Evolutionary conservation across 1,139 yeast species (phyloP).

Genomic region (Nematodospora anomalae): DNA sequence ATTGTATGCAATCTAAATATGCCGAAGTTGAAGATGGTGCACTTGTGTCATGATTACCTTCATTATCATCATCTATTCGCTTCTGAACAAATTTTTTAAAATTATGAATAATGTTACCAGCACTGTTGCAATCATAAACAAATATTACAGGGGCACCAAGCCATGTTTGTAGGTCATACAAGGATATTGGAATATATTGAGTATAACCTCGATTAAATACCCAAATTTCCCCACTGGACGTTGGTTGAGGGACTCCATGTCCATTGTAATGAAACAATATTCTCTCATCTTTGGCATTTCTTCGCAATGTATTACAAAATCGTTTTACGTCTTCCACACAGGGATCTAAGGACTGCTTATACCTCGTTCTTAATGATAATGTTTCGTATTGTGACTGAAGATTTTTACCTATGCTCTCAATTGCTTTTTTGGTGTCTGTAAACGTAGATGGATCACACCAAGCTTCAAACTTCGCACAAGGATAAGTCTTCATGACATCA

Average conservation of each 20-base stretch:
- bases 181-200: constrained; percentile 92
- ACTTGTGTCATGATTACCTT: constrained; percentile 63
- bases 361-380: constrained; percentile 80
- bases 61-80: constrained; percentile 84
- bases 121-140: constrained; percentile 92
- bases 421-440: constrained; percentile 86
- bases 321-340: constrained; percentile 94
- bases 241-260: constrained; percentile 98
- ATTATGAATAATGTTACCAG: constrained; percentile 90
- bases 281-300: constrained; percentile 90
- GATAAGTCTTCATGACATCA: constrained; percentile 89
- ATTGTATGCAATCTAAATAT: constrained; percentile 84
- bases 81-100: constrained; percentile 89
- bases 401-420: constrained; percentile 87
- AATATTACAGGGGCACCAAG: constrained; percentile 96
- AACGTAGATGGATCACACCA: constrained; percentile 90
- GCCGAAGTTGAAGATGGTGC: constrained; percentile 69
- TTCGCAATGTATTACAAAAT: constrained; percentile 81
- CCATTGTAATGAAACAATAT: constrained; percentile 95
- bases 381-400: constrained; percentile 89
- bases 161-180: constrained; percentile 95
- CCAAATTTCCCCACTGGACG: constrained; percentile 98
- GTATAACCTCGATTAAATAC: constrained; percentile 96
- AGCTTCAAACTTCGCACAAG: constrained; percentile 89
- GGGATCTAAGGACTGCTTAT: constrained; percentile 90